Conservation (phyloP, 352 stramenopile species). For the Paralagenidium karlingii region DNA sequence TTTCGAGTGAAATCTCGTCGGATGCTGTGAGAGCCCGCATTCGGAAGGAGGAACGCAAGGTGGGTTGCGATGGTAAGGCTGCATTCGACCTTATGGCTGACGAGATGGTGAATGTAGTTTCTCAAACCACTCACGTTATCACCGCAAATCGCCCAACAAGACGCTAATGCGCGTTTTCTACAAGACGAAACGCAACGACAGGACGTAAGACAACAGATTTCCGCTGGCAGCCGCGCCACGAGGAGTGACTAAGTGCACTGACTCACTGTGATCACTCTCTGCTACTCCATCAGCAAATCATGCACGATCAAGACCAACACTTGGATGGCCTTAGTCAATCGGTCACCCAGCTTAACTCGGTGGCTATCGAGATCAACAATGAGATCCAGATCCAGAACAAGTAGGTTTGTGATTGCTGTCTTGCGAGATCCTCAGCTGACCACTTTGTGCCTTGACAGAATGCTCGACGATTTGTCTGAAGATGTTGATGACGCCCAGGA, state of each 20-base stretch:
- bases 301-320: conserved; percentile 51
- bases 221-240: too few species aligned
- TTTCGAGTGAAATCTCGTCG: conserved; percentile 41
- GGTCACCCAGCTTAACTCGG: conserved; percentile 36
- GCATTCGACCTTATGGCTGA: too few species aligned
- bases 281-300: conserved; percentile 26
- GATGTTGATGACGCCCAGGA: conserved; percentile 66
- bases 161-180: conserved; percentile 46
- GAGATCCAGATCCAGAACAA: conserved; percentile 68
- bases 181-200: conserved; percentile 40
- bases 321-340: conserved; percentile 40
- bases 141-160: conserved; percentile 4
- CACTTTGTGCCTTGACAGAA: conserved; percentile 25
- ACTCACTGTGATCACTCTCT: background rate
- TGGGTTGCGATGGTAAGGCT: conserved; percentile 3
- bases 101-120: too few species aligned
- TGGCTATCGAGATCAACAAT: conserved; percentile 59
- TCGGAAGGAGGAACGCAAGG: conserved; percentile 53
- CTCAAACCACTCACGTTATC: conserved; percentile 19
- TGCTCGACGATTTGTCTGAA: conserved; percentile 58
- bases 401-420: conserved; percentile 12
- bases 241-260: too few species aligned
- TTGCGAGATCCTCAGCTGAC: background rate
- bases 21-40: conserved; percentile 41
- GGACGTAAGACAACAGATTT: conserved; percentile 26